phyloP scores from a whole-genome alignment of 495 filamentous ascomycete genomes.

The Bryoglossum gracile region DNA sequence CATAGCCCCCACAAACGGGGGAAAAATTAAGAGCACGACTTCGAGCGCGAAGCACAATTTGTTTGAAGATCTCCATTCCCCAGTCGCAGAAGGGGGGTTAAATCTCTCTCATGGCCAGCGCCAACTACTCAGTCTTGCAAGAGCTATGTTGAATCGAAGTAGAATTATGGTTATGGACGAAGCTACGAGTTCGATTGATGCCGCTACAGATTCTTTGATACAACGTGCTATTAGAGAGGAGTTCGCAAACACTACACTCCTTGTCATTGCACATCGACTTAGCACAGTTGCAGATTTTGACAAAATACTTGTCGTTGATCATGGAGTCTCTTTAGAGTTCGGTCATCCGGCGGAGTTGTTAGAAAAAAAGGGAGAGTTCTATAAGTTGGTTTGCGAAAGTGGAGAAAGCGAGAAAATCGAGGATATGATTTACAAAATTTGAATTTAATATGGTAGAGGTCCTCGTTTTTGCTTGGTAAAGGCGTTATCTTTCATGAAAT shows the following conservation, averaged over 20 bases:
- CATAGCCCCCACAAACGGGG: too few relatives aligned
- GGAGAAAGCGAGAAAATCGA: constrained; percentile 46
- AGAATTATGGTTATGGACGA: constrained; percentile 44
- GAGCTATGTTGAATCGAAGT: constrained; percentile 37
- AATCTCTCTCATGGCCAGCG: constrained; percentile 39
- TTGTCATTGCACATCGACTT: constrained; percentile 44
- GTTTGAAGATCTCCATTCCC: too few relatives aligned
- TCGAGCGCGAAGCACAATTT: too few relatives aligned
- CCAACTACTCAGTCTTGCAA: constrained; percentile 43
- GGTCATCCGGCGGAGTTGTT: constrained; percentile 22
- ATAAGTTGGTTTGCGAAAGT: constrained; percentile 48
- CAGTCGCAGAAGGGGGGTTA: too few relatives aligned
- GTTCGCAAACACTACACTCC: constrained; percentile 31
- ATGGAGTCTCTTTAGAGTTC: constrained; percentile 31
- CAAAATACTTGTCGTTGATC: constrained; percentile 37
- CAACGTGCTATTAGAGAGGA: constrained; percentile 36
- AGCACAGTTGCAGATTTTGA: constrained; percentile 41
- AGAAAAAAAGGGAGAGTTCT: constrained; percentile 26
- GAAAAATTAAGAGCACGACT: too few relatives aligned
- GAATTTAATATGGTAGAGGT: too few relatives aligned
- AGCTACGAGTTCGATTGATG: constrained; percentile 43
- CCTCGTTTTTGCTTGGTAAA: too few relatives aligned
- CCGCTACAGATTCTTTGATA: constrained; percentile 38
- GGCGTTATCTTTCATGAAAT: too few relatives aligned
- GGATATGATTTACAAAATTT: too few relatives aligned